Evolutionary conservation across 495 filamentous ascomycete species (phyloP), one percentile per base, ranked within the genome.

Genomic region (Talaromyces borbonicus): DNA sequence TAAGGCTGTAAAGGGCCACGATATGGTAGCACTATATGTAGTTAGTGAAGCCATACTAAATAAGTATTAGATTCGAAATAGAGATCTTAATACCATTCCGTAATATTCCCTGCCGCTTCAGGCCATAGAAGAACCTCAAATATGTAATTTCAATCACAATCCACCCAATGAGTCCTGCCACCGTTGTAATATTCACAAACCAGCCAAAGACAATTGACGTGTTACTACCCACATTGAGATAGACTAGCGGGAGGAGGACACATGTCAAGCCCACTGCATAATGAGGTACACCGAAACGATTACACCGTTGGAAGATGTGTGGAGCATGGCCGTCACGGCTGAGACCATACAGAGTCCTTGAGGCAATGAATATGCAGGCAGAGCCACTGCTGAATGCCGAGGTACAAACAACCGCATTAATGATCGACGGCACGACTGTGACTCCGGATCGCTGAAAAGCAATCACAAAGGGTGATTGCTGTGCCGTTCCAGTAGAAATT

Each of bases 281-380:
- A 45, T 84, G 66, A 3, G 89, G 89, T 2, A 93, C 86, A 42
- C 89, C 89, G 26, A 80, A 77, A 18, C 60, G 66, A 57, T 93
- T 80, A 25, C 85, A 90, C 32, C 65, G 73, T 4, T 75, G 59
- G 49, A 88, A 72, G 47, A 81, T 50, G 0, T 54, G 56, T 0
- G 84, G 85, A 0, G 84, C 84, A 26, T 81, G 77, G 5, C 80
- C 74, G 43, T 79, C 70, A 24, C 73, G 56, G 1, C 83, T 80
- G 49, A 85, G 73, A n/a, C 79, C 79, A 56, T 84, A 83, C 5
- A 90, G 72, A 43, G 81, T 81, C 11, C 87, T 78, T 0, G 79
- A 83, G 18, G 81, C 85, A 22, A 81, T 86, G 63, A 86, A 90
- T 42, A 89, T 69, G 68, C 84, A 87, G 3, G 83, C 81, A 54